phyloP scores from a whole-genome alignment of 2,329 filamentous ascomycete species.

The Metarhizium brunneum region DNA sequence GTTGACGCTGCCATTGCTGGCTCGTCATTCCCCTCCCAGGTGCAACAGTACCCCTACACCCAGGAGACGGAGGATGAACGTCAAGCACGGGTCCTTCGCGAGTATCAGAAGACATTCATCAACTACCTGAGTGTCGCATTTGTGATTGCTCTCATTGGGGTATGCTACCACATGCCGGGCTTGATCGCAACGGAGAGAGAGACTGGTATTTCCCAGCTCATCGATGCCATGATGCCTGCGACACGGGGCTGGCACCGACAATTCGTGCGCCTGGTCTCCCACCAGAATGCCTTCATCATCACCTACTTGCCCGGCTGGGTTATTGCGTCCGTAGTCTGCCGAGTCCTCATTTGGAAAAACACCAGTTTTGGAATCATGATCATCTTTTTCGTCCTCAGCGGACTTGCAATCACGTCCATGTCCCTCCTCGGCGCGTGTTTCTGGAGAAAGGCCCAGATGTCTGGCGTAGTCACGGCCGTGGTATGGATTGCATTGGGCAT shows the following conservation, averaged over 20 bases:
- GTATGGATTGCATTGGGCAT: conserved; percentile 66
- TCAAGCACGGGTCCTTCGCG: conserved; percentile 45
- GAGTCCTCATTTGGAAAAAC: conserved; percentile 21
- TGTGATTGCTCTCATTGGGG: conserved; percentile 58
- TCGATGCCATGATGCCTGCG: conserved; percentile 67
- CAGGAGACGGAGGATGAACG: conserved; percentile 33
- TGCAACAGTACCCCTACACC: conserved; percentile 22
- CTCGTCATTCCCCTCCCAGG: conserved; percentile 19
- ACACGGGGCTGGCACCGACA: conserved; percentile 38
- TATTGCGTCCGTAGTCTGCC: conserved; percentile 28
- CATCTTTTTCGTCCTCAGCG: conserved; percentile 62
- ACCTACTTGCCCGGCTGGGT: conserved; percentile 44
- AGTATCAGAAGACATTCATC: conserved; percentile 56
- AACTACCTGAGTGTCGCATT: conserved; percentile 58
- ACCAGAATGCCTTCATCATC: conserved; percentile 58
- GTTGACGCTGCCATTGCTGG: conserved; percentile 52
- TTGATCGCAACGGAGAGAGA: conserved; percentile 63
- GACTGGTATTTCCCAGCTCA: conserved; percentile 60
- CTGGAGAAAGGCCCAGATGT: conserved; percentile 74
- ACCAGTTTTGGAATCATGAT: conserved; percentile 54
- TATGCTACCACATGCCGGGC: conserved; percentile 64
- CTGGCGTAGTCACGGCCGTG: conserved; percentile 66
- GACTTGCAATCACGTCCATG: conserved; percentile 63
- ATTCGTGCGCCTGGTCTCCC: conserved; percentile 37
- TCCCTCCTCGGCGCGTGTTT: conserved; percentile 68